A percentile compares a stretch with the other conserved stretches of the same genome.
These are phyloP conservation scores for Aspergillus texensis DNA, from an alignment of 2,329 filamentous ascomycete species.

Conservation along the genomic window DNA sequence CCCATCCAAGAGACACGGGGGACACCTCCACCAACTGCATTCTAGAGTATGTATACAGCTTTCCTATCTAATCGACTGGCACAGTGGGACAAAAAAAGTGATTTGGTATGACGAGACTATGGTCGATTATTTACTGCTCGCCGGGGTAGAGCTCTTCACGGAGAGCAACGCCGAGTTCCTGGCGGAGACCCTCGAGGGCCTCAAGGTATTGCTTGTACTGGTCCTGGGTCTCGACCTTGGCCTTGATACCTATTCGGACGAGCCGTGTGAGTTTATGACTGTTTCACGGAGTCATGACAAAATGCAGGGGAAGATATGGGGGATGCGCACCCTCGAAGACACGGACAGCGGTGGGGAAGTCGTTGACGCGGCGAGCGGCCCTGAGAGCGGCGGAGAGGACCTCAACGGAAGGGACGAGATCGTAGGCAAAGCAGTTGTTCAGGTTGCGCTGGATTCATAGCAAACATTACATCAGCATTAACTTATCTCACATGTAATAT, in stretches of 20 bases:
- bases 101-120: constrained; percentile 14
- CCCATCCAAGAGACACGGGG: constrained; percentile 25
- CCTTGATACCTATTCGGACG: constrained; percentile 78
- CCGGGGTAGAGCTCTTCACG: constrained; percentile 91
- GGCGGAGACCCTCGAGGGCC: constrained; percentile 87
- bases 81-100: constrained; percentile 10
- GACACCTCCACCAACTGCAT: constrained; percentile 32
- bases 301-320: background rate
- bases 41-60: constrained; percentile 45
- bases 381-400: constrained; percentile 90
- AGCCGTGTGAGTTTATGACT: constrained; percentile 8
- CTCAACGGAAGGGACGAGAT: constrained; percentile 92
- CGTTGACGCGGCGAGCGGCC: constrained; percentile 94
- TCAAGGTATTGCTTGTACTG: constrained; percentile 96
- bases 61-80: constrained; percentile 33
- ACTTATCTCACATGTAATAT: background rate
- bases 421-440: constrained; percentile 99
- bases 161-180: constrained; percentile 88
- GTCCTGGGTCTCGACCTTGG: constrained; percentile 97
- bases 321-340: constrained; percentile 86
- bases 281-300: constrained; percentile 6
- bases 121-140: constrained; percentile 39
- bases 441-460: constrained; percentile 71
- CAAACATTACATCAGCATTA: background rate
- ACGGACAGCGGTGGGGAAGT: constrained; percentile 96